phyloP scores from a whole-genome alignment of 345 rosid species.

The Eucalyptus camaldulensis region DNA sequence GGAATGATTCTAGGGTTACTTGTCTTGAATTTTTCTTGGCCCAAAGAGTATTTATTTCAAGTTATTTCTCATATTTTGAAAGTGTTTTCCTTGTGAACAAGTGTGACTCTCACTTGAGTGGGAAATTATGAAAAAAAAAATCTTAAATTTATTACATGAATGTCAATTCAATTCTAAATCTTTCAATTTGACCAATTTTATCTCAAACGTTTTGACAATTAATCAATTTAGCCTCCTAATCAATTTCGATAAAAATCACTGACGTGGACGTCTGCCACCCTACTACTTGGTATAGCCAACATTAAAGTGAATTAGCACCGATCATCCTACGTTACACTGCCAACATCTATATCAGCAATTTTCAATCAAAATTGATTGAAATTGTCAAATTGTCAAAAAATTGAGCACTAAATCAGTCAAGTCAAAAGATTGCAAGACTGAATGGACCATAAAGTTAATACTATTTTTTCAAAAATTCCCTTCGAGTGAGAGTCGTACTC shows the following conservation, averaged over 20 bases:
- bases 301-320: not conserved
- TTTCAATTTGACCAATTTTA: too few species aligned
- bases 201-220: too few species aligned
- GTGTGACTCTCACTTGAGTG: not conserved
- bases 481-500: not conserved
- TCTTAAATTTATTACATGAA: too few species aligned
- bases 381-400: not conserved
- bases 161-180: too few species aligned
- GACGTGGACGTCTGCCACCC: accelerated
- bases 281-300: too few species aligned
- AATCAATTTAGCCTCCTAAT: too few species aligned
- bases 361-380: not conserved
- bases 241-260: too few species aligned
- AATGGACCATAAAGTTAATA: not conserved
- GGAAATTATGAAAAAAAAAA: too few species aligned
- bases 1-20: not conserved
- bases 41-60: not conserved
- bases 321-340: accelerated
- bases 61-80: not conserved
- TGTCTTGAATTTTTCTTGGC: not conserved
- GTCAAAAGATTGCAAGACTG: not conserved
- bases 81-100: not conserved
- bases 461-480: not conserved
- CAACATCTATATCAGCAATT: accelerated
- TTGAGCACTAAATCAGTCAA: not conserved